Evolutionary conservation across 108 stramenopile genomes (phyloP), one percentile per base, ranked within the genome.

Genomic region (Fragilariopsis cylindrus): DNA sequence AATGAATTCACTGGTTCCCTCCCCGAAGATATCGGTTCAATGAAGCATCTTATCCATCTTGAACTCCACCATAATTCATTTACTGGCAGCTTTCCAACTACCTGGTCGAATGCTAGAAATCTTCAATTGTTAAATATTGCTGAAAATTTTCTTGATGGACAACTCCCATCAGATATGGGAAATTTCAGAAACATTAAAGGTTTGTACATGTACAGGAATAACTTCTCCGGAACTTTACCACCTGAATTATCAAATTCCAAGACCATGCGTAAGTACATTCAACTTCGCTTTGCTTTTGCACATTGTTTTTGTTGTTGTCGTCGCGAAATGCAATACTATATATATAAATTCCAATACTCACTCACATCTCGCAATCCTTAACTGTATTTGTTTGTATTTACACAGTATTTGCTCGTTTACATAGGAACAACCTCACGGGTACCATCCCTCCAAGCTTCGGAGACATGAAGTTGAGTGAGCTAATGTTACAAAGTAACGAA

Each of bases 401-500:
- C 7, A n/a, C 69, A 81, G 76, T 55, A 56, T 78, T 77, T 39
- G 71, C 78, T 60, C 76, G 84, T 50, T 30, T 87, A 21, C 80
- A 82, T 30, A 74, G 75, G 52, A 85, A 78, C 48, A 49, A 55
- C 9, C 69, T 90, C 57, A 88, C 65, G n/a, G 87, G 90, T 8
- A 73, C 82, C n/a, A 75, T 93, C 19, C 92, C 92, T n/a, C 16
- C 83, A 12, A 81, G 86, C 48, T 71, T 93, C 52, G 88, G 84
- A 43, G 16, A 73, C 9, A 60, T 86, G 48, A 7, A 43, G n/a
- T 49, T 74, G 13, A 63, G 65, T 13, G 81, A 82, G 45, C 39
- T 85, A 4, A 70, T 70, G 75, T 21, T 76, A 9, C 71, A 75
- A 48, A 16, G 63, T n/a, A 68, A 71, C 42, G 55, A 53, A 3